Base-by-base conservation (phyloP, 202 grass and related monocot species). In the Schoenoplectus triqueter region DNA sequence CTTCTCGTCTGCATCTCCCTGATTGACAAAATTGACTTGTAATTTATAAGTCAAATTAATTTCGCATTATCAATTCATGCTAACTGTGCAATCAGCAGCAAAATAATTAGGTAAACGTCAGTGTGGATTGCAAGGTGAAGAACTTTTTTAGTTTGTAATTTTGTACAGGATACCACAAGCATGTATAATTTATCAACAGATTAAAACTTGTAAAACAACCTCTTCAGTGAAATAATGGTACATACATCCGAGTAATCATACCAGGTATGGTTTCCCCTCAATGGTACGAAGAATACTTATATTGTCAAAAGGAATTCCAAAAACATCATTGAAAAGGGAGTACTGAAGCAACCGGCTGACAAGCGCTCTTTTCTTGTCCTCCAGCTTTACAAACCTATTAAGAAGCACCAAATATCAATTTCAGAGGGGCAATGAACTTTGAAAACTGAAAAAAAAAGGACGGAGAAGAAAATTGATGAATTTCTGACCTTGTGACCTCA, bases 211-310 rank as follows among this genome's bases (percentile, higher is more conserved):
- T 31, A 31, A 31, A 31, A 0, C 31, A 67, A 13, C 3, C 31
- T 46, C 67, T 0, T 47, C 42, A 47, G 67, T 55, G 50, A 31
- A 76, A 17, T 1, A 61, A 3, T 5, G 57, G 4, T 61, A 17
- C 18, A 55, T 31, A 42, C 52, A n/a, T 41, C n/a, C 13, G 59
- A 59, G 51, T 0, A 49, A 65, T 76, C 50, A 60, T 85, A 92
- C 94, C 85, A 92, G 85, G 75, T 92, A 98, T 6, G 91, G 87
- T 73, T 95, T 98, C 73, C 92, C 91, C 82, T 94, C 83, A 63
- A 11, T 10, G 4, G 92, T 93, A 78, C 87, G 89, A 47, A 77
- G 0, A 59, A 98, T 88, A 66, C 31, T 69, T 73, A 93, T 95
- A 54, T 84, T 88, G 15, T 82, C 85, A 15, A 88, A 82, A 0